Base-by-base conservation (phyloP, 1,139 yeast genomes). In the Taphrina deformans region DNA sequence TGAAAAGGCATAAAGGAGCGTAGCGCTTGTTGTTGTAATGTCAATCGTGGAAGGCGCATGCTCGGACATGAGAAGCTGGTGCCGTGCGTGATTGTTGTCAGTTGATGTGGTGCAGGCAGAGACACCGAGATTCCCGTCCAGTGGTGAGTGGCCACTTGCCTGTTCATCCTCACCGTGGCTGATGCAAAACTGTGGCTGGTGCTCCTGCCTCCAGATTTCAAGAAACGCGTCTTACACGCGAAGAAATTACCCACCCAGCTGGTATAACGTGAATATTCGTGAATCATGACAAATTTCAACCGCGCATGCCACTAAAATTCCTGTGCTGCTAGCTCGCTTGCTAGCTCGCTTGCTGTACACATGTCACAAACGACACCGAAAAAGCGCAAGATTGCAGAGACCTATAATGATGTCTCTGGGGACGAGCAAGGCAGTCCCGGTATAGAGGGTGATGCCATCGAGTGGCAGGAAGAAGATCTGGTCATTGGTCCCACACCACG, bases 401-500 rank as follows among this genome's bases (percentile, higher is more conserved):
- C 7, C 27, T 44, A 44, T n/a, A 12, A 23, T 27, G 48, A 44
- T n/a, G 18, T n/a, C n/a, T 38, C 29, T 18, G 53, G 14, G 10
- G 55, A 29, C 16, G 55, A 51, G 14, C 29, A 33, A n/a, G 55
- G 18, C 27, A 31, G 6, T 33, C 23, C 27, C 6, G 44, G 5
- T 5, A 23, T 33, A n/a, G 35, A n/a, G 1, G 58, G 58, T 18
- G 58, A 59, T 38, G 55, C 63, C 48, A 59, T 59, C 9, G 46
- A 33, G 12, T 59, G 63, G 63, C 63, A 26, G 3, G 50, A 59
- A 4, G 50, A 48, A 18, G 40, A 29, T 9, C 44, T 16, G 2
- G 51, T 40, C 18, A 35, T 59, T 6, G 63, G 63, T 14, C 63
- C 63, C 0, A 59, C 63, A 23, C 63, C 63, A 12, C 63, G 50